Evolutionary conservation across 2,329 filamentous ascomycete genomes (phyloP).

Genomic region (Alternaria consortialis): DNA sequence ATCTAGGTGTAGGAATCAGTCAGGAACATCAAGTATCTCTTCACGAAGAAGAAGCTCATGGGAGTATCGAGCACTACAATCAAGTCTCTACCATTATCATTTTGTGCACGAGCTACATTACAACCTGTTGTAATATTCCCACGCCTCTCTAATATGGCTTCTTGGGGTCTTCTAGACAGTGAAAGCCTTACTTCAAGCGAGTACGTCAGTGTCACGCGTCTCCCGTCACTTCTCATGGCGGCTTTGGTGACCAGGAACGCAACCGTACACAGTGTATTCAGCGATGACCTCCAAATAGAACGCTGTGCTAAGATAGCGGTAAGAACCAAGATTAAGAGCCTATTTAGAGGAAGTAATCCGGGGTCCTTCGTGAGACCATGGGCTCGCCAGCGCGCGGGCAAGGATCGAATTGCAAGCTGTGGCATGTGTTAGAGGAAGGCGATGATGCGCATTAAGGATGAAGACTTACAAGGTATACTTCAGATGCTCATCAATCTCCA

Average conservation of each 20-base stretch:
- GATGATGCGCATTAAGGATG: neutral
- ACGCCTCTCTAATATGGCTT: constrained; percentile 17
- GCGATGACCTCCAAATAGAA: constrained; percentile 12
- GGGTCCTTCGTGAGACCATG: constrained; percentile 94
- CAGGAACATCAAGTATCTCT: neutral
- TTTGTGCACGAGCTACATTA: constrained; percentile 1
- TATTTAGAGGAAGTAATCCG: constrained; percentile 92
- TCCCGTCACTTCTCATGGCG: constrained; percentile 3
- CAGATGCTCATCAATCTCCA: constrained; percentile 99
- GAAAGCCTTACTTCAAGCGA: constrained; percentile 5
- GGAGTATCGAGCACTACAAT: neutral
- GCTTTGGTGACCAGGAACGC: constrained; percentile 14
- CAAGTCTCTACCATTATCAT: constrained; percentile 6
- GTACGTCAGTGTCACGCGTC: constrained; percentile 9
- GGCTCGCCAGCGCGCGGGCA: constrained; percentile 97
- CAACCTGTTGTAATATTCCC: constrained; percentile 6
- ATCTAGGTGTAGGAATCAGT: neutral
- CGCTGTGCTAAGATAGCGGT: constrained; percentile 27
- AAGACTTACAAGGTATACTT: constrained; percentile 97
- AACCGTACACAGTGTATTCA: constrained; percentile 20
- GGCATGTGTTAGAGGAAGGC: constrained; percentile 30
- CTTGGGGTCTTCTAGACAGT: constrained; percentile 12
- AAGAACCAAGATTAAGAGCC: constrained; percentile 24
- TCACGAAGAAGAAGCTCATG: neutral
- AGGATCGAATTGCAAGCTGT: constrained; percentile 97